These are phyloP conservation scores for Mucor velutinosus DNA, from an alignment of 371 early-diverging fungal genomes.

Conservation along the genomic window DNA sequence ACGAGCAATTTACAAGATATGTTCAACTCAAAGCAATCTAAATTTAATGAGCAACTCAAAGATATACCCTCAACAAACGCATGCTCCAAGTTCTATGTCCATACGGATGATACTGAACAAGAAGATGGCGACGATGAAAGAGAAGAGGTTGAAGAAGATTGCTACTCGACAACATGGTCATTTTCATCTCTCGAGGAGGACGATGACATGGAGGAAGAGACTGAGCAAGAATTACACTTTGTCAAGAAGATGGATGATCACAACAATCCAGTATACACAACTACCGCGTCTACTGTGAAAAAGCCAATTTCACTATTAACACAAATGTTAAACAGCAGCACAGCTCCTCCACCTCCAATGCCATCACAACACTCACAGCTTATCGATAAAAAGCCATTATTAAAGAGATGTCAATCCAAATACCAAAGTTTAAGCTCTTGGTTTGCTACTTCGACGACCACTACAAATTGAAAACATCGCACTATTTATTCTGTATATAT, in stretches of 20 bases:
- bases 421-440: conserved; percentile 9
- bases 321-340: conserved; percentile 8
- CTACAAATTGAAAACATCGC: neutral
- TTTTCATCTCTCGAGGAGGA: conserved; percentile 1
- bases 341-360: neutral
- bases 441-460: neutral
- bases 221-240: neutral
- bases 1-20: neutral
- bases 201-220: neutral
- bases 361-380: neutral
- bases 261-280: neutral
- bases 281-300: neutral
- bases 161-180: neutral
- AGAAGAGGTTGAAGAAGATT: conserved; percentile 2
- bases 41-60: neutral
- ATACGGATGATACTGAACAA: neutral
- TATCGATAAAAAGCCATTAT: neutral
- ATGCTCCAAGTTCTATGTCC: neutral
- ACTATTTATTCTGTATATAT: neutral
- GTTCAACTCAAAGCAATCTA: neutral
- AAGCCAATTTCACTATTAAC: conserved; percentile 12
- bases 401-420: conserved; percentile 15
- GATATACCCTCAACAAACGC: neutral
- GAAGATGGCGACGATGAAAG: conserved; percentile 1
- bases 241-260: conserved; percentile 3